Evolutionary conservation across 768 basidiomycete genomes (phyloP), one percentile per base, ranked within the genome.

Genomic region (Lanmaoa pseudosensibilis): DNA sequence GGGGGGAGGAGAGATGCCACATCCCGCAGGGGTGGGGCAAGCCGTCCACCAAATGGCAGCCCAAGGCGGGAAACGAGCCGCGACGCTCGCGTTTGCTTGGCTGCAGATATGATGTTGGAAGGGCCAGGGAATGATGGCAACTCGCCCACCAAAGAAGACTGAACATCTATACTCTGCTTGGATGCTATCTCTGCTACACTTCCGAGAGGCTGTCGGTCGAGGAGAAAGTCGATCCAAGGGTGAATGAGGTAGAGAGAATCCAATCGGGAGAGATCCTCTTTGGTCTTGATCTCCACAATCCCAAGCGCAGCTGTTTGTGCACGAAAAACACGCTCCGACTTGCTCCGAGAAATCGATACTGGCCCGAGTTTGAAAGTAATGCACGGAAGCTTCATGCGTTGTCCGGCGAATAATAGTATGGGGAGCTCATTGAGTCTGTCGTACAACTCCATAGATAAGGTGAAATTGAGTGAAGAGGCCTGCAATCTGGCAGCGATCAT

Each of bases 141-240:
- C 2, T 33, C 10, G 10, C n/a, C n/a, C 1, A 6, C 18, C 21
- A 9, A 12, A 5, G 45, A 23, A 43, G 16, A 27, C 12, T 3
- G 27, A 6, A 4, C 13, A 15, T 43, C 15, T 2, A 1, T 16
- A 0, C 3, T 21, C n/a, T 44, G 23, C 11, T 21, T 32, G 0
- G 32, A 25, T 27, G 13, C 32, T 4, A 11, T 16, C 4, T 43
- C 32, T 25, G 30, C 2, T 15, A 54, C 2, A n/a, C 33, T 18
- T 25, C 21, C 21, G 13, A 57, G n/a, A 5, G 36, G 43, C 16
- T 21, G 46, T 43, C 59, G 34, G 19, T 50, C 56, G 1, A 60
- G 61, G 3, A 61, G 56, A 12, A 52, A 55, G 33, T 48, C 48
- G 1, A 62, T 53, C 58, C 60, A 62, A 2, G 60, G 60, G 30